These are phyloP conservation scores for Nicotiana benthamiana DNA, from an alignment of 257 asterid genomes.

Conservation along the genomic window DNA sequence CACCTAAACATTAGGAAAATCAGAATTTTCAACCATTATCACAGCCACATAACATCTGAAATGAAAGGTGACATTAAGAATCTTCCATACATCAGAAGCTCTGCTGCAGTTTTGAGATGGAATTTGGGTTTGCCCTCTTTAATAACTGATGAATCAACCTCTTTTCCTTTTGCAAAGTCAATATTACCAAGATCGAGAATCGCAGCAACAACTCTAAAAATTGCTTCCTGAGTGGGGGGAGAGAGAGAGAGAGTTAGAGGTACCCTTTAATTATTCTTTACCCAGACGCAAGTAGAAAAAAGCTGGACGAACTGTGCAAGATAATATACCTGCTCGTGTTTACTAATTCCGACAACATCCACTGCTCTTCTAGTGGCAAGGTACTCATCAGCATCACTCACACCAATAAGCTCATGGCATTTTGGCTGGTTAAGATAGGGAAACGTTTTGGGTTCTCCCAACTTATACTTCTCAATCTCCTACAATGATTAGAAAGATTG, in stretches of 20 bases:
- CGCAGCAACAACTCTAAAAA: constrained; percentile 92
- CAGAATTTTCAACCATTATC: constrained; percentile 17
- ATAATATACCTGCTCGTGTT: constrained; percentile 68
- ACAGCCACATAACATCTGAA: constrained; percentile 23
- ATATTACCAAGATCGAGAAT: constrained; percentile 92
- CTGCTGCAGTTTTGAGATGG: constrained; percentile 82
- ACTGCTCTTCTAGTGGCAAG: constrained; percentile 94
- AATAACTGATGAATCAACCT: constrained; percentile 71
- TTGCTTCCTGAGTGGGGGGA: constrained; percentile 63
- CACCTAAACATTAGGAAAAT: constrained; percentile 51
- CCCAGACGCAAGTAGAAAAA: constrained; percentile 2
- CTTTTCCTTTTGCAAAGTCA: constrained; percentile 87
- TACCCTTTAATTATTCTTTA: constrained; percentile 3
- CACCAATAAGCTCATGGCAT: constrained; percentile 74
- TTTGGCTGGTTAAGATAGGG: constrained; percentile 96
- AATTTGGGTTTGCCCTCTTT: constrained; percentile 75
- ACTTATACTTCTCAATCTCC: constrained; percentile 82
- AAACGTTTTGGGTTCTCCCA: constrained; percentile 75
- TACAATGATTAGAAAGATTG: constrained; percentile 28
- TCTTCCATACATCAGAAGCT: constrained; percentile 68
- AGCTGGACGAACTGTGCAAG: neutral
- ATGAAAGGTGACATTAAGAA: constrained; percentile 24
- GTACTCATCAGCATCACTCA: constrained; percentile 81
- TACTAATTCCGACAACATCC: constrained; percentile 92
- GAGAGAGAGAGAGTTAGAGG: neutral